Conservation (phyloP, 2,329 filamentous ascomycete genomes). For the Fusarium palustre region DNA sequence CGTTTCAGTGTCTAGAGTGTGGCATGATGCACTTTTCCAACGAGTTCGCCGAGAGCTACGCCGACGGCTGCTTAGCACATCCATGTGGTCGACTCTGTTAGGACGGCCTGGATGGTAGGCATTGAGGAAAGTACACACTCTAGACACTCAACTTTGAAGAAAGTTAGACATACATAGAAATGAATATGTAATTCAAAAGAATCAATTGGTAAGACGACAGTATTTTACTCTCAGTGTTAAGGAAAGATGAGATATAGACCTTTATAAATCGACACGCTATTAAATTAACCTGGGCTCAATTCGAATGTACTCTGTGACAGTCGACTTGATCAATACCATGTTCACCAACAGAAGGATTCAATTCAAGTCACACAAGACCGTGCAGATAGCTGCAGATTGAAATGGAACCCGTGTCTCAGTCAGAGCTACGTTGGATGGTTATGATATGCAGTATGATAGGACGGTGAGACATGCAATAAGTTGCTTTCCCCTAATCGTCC, state of each 20-base stretch:
- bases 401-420: constrained; percentile 25
- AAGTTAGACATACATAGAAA: not conserved
- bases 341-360: not conserved
- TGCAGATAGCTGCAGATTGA: constrained; percentile 8
- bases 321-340: not conserved
- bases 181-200: not conserved
- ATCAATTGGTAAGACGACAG: not conserved
- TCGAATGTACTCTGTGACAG: not conserved
- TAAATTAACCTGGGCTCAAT: not conserved
- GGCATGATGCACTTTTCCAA: constrained; percentile 8
- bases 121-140: not conserved
- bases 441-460: constrained; percentile 1
- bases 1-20: constrained; percentile 14
- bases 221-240: not conserved
- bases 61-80: constrained; percentile 12
- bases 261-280: not conserved
- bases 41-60: constrained; percentile 33
- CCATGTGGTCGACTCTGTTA: not conserved
- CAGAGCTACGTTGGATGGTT: constrained; percentile 3
- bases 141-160: not conserved
- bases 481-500: constrained; percentile 15
- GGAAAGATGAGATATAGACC: not conserved
- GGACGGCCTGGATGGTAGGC: not conserved
- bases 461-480: constrained; percentile 35
- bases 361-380: not conserved